phyloP scores from a whole-genome alignment of 164 flowering plant species.

The Vitis labrusca region DNA sequence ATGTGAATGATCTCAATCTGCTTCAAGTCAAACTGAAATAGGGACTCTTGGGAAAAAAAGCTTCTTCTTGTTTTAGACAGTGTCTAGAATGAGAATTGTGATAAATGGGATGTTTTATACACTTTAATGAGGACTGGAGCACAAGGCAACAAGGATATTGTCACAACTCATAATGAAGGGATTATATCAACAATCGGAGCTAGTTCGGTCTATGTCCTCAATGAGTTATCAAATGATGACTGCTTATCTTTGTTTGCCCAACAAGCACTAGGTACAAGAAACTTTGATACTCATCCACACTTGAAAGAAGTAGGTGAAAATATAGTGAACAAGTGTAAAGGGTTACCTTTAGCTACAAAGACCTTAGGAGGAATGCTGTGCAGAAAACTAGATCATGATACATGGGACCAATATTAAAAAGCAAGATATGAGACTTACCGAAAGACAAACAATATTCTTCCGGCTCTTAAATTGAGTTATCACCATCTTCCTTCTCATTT shows the following conservation, averaged over 20 bases:
- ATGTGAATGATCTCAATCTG: neutral
- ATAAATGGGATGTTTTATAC: neutral
- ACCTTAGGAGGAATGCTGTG: slow-evolving; percentile 1
- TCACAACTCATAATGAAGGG: neutral
- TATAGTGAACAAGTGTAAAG: slow-evolving; percentile 10
- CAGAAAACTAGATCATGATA: neutral
- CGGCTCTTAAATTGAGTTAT: slow-evolving; percentile 15
- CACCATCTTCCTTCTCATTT: slow-evolving; percentile 9
- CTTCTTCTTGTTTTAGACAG: slow-evolving; percentile 22
- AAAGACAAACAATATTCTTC: slow-evolving; percentile 1
- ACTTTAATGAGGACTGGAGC: neutral
- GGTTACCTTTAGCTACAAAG: slow-evolving; percentile 11
- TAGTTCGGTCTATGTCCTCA: neutral
- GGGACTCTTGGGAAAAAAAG: slow-evolving; percentile 1
- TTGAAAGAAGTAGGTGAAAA: neutral
- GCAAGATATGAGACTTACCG: neutral
- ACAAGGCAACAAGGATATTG: slow-evolving; percentile 1
- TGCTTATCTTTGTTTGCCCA: neutral
- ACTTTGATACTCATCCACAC: neutral
- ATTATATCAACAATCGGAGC: slow-evolving; percentile 4
- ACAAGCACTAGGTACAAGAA: neutral
- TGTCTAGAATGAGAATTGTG: slow-evolving; percentile 20
- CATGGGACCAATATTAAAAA: slow-evolving; percentile 2
- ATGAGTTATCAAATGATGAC: neutral
- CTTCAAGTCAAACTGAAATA: slow-evolving; percentile 11